These are phyloP conservation scores for Pezicula neosporulosa DNA, from an alignment of 2,329 filamentous ascomycete species.

Conservation along the genomic window DNA sequence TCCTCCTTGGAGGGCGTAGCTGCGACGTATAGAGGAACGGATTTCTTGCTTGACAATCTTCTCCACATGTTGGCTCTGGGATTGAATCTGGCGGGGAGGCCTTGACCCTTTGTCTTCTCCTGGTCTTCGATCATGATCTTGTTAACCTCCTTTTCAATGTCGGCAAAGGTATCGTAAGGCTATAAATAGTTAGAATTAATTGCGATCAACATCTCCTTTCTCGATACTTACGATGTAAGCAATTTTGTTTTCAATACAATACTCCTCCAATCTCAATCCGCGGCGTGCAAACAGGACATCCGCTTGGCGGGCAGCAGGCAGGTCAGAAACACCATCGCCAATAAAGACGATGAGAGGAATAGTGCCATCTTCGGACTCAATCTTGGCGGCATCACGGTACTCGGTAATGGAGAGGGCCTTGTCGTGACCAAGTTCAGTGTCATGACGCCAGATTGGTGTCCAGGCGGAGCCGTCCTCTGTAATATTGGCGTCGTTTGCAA, in stretches of 20 bases:
- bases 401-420: constrained; percentile 63
- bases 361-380: constrained; percentile 54
- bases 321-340: constrained; percentile 65
- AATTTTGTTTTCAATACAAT: constrained; percentile 60
- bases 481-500: constrained; percentile 64
- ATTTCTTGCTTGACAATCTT: constrained; percentile 53
- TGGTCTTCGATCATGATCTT: constrained; percentile 57
- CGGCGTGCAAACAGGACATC: constrained; percentile 65
- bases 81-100: constrained; percentile 60
- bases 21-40: constrained; percentile 46
- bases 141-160: constrained; percentile 59
- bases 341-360: constrained; percentile 68
- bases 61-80: constrained; percentile 68
- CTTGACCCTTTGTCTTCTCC: constrained; percentile 55
- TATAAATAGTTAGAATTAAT: too few species aligned
- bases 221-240: constrained; percentile 38
- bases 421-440: constrained; percentile 63
- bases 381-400: constrained; percentile 49
- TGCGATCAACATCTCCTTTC: too few species aligned
- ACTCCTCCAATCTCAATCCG: constrained; percentile 62
- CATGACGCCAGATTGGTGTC: constrained; percentile 66
- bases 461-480: constrained; percentile 53
- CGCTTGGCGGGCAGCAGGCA: constrained; percentile 61
- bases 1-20: constrained; percentile 53
- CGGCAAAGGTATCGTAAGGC: constrained; percentile 63